Evolutionary conservation across 495 filamentous ascomycete genomes (phyloP), one percentile per base, ranked within the genome.

Genomic region (Neurospora africana): DNA sequence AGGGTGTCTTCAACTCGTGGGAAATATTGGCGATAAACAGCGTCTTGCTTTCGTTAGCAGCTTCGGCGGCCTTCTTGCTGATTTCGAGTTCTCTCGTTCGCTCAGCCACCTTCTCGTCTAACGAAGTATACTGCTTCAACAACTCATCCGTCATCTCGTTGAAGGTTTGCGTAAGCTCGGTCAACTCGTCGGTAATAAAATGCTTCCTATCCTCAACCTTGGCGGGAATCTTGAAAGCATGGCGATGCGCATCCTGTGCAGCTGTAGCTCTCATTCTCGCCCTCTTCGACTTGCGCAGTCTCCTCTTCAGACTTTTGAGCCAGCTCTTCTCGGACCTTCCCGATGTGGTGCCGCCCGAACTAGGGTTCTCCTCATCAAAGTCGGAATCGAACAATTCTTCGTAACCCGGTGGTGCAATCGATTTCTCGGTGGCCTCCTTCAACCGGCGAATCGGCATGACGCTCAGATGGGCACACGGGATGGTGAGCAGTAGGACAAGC

Each of bases 1-100:
- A 81, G 0, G 94, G 94, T 2, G 94, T 97, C 78, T 96, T 94
- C 17, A 98, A 85, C 78, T 97, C 94, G 77, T 98, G 94, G 4
- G 93, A 96, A 36, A 98, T 97, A 75, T 98, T 98, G 37, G 94
- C 94, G 74, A 98, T 95, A 80, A 98, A 98, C 33, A 97, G 81
- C 8, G 94, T 97, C 82, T 98, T 97, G 83, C 92, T 95, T 79
- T 97, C 92, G 76, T 97, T 97, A 9, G 94, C 94, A 17, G 92
- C 90, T 77, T 97, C 94, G 6, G 94, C 94, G 3, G 93, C 92
- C 81, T 93, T 90, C 79, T 97, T 97, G 76, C 92, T 93, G 70
- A 92, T 88, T 79, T 97, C 93, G 4, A 96, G 86, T 78, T 97
- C 92, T 27, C 86, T 86, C 27, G 94, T 98, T 47, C 94, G 87